Evolutionary conservation across 345 rosid genomes (phyloP).

Genomic region (Salix brachista): DNA sequence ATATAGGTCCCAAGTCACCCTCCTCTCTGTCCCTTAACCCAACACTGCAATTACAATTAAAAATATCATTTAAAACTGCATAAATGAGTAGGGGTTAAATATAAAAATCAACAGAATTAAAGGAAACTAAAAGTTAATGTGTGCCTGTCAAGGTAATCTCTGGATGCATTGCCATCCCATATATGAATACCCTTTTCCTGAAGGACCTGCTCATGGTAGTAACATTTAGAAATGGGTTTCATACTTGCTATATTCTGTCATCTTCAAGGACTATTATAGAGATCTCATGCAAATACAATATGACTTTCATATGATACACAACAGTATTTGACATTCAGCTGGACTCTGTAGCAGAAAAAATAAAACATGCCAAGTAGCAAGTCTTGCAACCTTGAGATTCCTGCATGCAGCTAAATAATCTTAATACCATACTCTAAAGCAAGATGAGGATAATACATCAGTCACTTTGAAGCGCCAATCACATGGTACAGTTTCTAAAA

Average conservation of each 20-base stretch:
- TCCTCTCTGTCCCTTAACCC: conserved; percentile 81
- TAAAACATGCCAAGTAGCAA: neutral
- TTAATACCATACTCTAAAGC: neutral
- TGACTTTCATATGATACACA: neutral
- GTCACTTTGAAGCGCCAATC: neutral
- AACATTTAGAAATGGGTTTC: conserved; percentile 8
- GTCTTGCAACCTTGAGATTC: neutral
- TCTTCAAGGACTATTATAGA: neutral
- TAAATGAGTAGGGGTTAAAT: neutral
- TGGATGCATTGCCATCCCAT: conserved; percentile 97
- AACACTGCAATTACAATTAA: conserved; percentile 43
- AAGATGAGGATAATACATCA: neutral
- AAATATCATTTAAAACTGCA: conserved; percentile 10
- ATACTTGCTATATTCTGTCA: neutral
- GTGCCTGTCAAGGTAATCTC: conserved; percentile 85
- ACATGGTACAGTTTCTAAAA: neutral
- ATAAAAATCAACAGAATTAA: neutral
- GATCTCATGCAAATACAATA: neutral
- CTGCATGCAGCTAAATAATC: neutral
- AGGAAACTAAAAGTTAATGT: neutral
- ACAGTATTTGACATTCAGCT: neutral
- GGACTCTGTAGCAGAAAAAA: neutral
- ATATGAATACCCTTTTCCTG: conserved; percentile 87
- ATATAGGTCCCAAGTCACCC: conserved; percentile 94
- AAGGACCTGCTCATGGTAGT: conserved; percentile 55